Evolutionary conservation across 139 green algal species (phyloP).

Genomic region (Edaphochlamys debaryana): DNA sequence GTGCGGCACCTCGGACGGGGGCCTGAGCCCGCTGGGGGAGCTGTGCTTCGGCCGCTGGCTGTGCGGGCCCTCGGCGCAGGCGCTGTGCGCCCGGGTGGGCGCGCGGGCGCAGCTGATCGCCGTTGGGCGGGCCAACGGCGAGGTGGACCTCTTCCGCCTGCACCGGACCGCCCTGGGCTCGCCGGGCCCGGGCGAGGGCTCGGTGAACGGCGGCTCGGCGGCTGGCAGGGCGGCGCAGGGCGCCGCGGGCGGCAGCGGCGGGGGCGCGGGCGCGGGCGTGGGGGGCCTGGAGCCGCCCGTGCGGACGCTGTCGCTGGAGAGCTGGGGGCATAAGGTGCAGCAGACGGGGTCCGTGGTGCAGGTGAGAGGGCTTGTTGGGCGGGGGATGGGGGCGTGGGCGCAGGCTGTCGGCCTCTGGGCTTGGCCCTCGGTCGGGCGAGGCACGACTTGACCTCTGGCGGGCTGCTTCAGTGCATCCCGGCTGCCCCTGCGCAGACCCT

Average conservation of each 20-base stretch:
- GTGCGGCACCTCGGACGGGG: conserved; percentile 29
- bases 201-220: too few species aligned
- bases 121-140: conserved; percentile 66
- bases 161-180: conserved; percentile 1
- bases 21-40: conserved; percentile 15
- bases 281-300: conserved; percentile 45
- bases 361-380: neutral
- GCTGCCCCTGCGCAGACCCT: too few species aligned
- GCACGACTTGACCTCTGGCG: too few species aligned
- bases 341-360: conserved; percentile 64
- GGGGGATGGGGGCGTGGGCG: too few species aligned
- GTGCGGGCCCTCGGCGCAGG: conserved; percentile 43
- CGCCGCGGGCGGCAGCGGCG: neutral
- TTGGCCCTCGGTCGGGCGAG: too few species aligned
- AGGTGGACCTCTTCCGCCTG: conserved; percentile 71
- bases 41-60: conserved; percentile 41
- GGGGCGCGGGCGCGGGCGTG: conserved; percentile 3
- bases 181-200: too few species aligned
- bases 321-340: conserved; percentile 75
- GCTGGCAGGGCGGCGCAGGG: neutral
- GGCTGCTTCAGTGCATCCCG: too few species aligned
- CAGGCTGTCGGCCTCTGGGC: too few species aligned
- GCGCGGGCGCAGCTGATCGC: conserved; percentile 72
- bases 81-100: conserved; percentile 49
- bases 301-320: conserved; percentile 70